Percentiles rank a stretch among this genome's conserved stretches.
Evolutionary conservation across 2,329 filamentous ascomycete genomes (phyloP).

Genomic region (Fusarium sp.): DNA sequence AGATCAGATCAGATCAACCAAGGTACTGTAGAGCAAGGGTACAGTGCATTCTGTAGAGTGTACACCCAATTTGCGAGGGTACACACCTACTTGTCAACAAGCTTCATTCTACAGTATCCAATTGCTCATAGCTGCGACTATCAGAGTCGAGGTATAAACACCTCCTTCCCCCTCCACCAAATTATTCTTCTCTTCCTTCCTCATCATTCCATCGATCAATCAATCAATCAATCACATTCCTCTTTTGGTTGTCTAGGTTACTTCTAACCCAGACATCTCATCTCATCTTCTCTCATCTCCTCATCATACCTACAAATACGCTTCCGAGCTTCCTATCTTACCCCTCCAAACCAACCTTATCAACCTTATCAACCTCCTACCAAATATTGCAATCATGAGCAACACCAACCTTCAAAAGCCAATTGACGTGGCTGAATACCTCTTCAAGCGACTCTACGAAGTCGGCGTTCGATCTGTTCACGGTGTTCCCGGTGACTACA

Average conservation of each 20-base stretch:
- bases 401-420: conserved; percentile 57
- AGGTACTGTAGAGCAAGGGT: conserved; percentile 6
- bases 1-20: conserved; percentile 36
- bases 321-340: conserved; percentile 11
- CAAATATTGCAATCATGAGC: conserved; percentile 32
- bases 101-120: neutral
- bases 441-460: conserved; percentile 73
- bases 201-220: conserved; percentile 35
- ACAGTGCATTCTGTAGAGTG: conserved; percentile 5
- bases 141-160: conserved; percentile 37
- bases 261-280: conserved; percentile 24
- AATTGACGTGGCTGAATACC: conserved; percentile 73
- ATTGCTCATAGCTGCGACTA: neutral
- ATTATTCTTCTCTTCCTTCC: conserved; percentile 28
- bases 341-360: conserved; percentile 8
- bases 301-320: conserved; percentile 21
- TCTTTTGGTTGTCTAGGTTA: conserved; percentile 36
- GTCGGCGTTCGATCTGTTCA: conserved; percentile 73
- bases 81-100: conserved; percentile 1
- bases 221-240: conserved; percentile 35
- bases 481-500: conserved; percentile 79
- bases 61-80: conserved; percentile 19
- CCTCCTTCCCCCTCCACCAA: conserved; percentile 31
- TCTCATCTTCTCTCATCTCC: neutral
- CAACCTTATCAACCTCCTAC: neutral